Evolutionary conservation across 768 basidiomycete species (phyloP), one percentile per base, ranked within the genome.

Genomic region (Lactarius vividus): DNA sequence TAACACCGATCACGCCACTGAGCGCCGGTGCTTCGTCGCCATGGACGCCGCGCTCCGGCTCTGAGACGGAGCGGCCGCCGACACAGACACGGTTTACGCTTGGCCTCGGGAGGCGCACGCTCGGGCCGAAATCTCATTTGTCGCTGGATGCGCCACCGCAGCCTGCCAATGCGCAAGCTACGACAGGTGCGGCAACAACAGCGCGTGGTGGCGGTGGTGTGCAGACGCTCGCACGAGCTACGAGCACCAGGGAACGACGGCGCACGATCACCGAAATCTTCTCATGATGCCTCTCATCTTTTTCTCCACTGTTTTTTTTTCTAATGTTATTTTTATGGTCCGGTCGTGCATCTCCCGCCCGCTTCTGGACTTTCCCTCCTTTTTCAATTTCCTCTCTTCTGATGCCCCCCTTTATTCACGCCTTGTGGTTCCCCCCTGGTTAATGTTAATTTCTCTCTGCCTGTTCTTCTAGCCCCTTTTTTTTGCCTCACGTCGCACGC

Each of bases 201-300:
- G 46, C 46, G 10, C n/a, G 46, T 52, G 26, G 49, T 52, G 46
- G 77, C 16, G 73, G 73, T 57, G 67, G 72, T 15, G 69, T 76
- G 15, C 77, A 72, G 67, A 81, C 80, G 8, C 73, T 79, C 49
- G 72, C 65, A 60, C 76, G 61, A 69, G 75, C 35, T 13, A 37
- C 68, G 65, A 75, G 59, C 67, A 75, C 70, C 64, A 75, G 75
- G 66, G 81, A 83, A 63, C 76, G 83, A n/a, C 75, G 82, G 57
- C 76, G 82, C 40, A 84, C 82, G 40, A 78, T 83, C 53, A 82
- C 81, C n/a, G 82, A 83, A 68, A 80, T 83, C 63, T 83, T 82
- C 67, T 82, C 71, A 65, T 70, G 67, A 63, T 65, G 57, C 40
- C 28, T 55, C 49, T 8, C 53, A 0, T 39, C 44, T 29, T 53